Evolutionary conservation across 148 eudicot genomes (phyloP), one percentile per base, ranked within the genome.

Genomic region (Camellia lanceoleosa): DNA sequence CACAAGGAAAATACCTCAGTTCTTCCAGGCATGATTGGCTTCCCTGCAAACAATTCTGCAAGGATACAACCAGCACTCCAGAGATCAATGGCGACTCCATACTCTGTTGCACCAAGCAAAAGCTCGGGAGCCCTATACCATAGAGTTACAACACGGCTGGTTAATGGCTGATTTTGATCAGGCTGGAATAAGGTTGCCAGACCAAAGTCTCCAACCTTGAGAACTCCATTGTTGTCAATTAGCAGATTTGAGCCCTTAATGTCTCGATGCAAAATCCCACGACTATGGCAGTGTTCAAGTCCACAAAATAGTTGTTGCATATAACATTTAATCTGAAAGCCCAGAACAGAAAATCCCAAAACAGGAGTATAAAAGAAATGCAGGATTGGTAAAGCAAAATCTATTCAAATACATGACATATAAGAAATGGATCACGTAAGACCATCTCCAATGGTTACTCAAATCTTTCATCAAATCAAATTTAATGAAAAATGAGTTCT

Each of bases 71-170:
- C 98, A 5, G 83, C 91, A 80, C 98, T 94, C 98, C 98, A 94
- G 87, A 92, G 87, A 88, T 94, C 98, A 23, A 94, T 87, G 73
- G 89, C 86, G 74, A 88, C 86, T n/a, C 93, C 96, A 86, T 94
- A 94, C 66, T 88, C 78, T 60, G 96, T 92, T 60, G 96, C 86
- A 76, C 98, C 98, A 75, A 94, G 88, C 82, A 94, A 82, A 78
- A 94, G 96, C 75, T 94, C 98, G 11, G 96, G 98, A 42, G 98
- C 92, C 59, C 98, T 89, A 81, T 94, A 92, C 98, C 96, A 92
- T 69, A 94, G 81, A 23, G 98, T 94, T 79, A 94, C 97, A 7
- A 93, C 97, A 55, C 97, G 90, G 78, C 96, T 94, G 61, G 98
- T 94, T 81, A 92, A 85, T 38, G 89, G 90, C 79, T 93, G 92